Evolutionary conservation across 306 rosid species (phyloP).

Genomic region (Lagenaria siceraria): DNA sequence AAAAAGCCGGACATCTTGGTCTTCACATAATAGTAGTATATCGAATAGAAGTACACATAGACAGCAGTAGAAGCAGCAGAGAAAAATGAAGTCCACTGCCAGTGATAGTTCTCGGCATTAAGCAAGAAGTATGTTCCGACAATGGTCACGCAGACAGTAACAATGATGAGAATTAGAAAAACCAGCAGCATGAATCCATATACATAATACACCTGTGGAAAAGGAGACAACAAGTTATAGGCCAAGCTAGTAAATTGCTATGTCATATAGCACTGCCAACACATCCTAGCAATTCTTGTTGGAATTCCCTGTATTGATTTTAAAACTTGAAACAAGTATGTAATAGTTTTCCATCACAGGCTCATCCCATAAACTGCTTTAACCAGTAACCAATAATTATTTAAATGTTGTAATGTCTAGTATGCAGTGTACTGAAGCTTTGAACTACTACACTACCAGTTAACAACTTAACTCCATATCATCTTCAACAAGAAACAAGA

Average conservation of each 20-base stretch:
- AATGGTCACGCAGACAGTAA: conserved; percentile 93
- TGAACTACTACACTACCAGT: neutral
- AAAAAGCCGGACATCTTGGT: conserved; percentile 99
- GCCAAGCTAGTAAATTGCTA: neutral
- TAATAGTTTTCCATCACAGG: neutral
- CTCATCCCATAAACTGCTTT: neutral
- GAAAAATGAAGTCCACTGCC: conserved; percentile 99
- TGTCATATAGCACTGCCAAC: neutral
- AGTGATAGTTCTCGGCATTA: conserved; percentile 98
- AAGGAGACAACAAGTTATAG: conserved; percentile 12
- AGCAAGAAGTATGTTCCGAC: conserved; percentile 96
- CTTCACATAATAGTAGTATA: conserved; percentile 93
- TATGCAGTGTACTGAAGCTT: neutral
- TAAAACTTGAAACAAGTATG: neutral
- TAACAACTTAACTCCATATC: neutral
- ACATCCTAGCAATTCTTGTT: neutral
- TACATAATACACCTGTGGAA: conserved; percentile 90
- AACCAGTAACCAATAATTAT: neutral
- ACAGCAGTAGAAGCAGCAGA: conserved; percentile 99
- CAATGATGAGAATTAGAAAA: conserved; percentile 80
- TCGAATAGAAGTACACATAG: conserved; percentile 83
- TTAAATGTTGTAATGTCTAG: neutral
- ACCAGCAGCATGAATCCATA: conserved; percentile 98
- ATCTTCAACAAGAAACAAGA: neutral
- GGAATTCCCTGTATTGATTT: neutral